Evolutionary conservation across 495 filamentous ascomycete species (phyloP), one percentile per base, ranked within the genome.

Genomic region (Penicillium lividum): DNA sequence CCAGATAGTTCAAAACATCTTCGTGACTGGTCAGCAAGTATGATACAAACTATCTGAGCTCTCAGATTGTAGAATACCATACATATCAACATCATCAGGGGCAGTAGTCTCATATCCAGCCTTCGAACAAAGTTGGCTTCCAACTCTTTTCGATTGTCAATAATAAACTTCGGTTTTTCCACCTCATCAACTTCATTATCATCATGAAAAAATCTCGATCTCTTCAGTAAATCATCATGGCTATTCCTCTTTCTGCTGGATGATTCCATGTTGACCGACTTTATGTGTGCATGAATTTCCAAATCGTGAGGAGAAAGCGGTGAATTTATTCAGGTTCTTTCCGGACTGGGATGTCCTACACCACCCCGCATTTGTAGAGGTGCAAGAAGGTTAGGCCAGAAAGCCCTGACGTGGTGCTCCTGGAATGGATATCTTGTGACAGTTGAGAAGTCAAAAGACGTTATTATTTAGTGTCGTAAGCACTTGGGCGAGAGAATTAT

Each of bases 1-100:
- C 77, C 29, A 79, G 67, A 58, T 73, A 72, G 55, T 77, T 80
- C 65, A 81, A 71, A 13, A 79, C 60, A 57, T 78, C 79, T 18
- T 29, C 9, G 29, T 7, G 5, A 30, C 4, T 15, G 1, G 16
- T 59, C 9, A 54, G 44, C 18, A 27, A 45, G 5, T 28, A 5
- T 29, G 30, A 54, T 22, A 18, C 25, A 16, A 30, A 30, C 4
- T 27, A 25, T n/a, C 15, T n/a, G 15, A 16, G 13, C 11, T 11
- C 13, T 1, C 3, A 34, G 10, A 2, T 16, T 7, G 33, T 18
- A 18, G 13, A 15, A 11, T 44, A 5, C 33, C 28, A 25, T 38
- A 61, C 59, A 61, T 5, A 77, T 66, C 31, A 78, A 27, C 56
- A 78, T 75, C 28, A 80, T 63, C 52, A 76, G 54, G 1, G 77